phyloP scores from a whole-genome alignment of 2,329 filamentous ascomycete species.

The Mycogone perniciosa region DNA sequence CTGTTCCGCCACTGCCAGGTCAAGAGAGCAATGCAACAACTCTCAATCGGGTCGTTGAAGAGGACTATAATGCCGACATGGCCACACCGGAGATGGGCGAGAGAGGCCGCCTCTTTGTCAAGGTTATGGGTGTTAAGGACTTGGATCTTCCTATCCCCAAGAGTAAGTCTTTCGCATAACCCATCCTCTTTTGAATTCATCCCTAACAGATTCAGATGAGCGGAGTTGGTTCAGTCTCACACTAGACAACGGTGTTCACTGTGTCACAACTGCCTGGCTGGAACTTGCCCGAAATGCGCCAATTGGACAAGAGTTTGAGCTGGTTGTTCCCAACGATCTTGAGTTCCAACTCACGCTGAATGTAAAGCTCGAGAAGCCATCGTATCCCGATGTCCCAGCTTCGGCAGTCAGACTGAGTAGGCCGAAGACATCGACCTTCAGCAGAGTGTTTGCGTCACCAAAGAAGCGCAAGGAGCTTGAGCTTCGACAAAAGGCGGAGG shows the following conservation, averaged over 20 bases:
- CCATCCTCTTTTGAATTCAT: background rate
- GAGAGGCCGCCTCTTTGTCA: constrained; percentile 87
- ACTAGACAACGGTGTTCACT: constrained; percentile 96
- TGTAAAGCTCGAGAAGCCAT: constrained; percentile 83
- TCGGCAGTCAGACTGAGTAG: constrained; percentile 56
- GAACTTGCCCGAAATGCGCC: constrained; percentile 87
- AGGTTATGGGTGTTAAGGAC: constrained; percentile 97
- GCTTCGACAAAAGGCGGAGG: constrained; percentile 73
- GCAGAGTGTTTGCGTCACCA: constrained; percentile 85
- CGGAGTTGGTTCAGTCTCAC: constrained; percentile 92
- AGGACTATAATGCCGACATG: constrained; percentile 52
- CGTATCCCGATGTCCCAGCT: constrained; percentile 50
- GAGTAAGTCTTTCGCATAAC: constrained; percentile 51
- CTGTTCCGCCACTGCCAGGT: constrained; percentile 77
- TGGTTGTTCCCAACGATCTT: constrained; percentile 94
- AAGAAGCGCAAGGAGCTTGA: constrained; percentile 97
- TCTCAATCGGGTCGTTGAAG: constrained; percentile 62
- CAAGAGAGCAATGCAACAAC: constrained; percentile 72
- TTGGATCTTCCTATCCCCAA: constrained; percentile 84
- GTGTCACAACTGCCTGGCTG: constrained; percentile 92
- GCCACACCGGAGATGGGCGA: constrained; percentile 73
- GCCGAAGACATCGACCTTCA: constrained; percentile 81
- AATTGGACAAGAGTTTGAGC: constrained; percentile 96
- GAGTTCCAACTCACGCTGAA: constrained; percentile 97
- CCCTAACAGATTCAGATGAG: constrained; percentile 56